phyloP scores from a whole-genome alignment of 2,329 filamentous ascomycete genomes.

The Nemania sp. region DNA sequence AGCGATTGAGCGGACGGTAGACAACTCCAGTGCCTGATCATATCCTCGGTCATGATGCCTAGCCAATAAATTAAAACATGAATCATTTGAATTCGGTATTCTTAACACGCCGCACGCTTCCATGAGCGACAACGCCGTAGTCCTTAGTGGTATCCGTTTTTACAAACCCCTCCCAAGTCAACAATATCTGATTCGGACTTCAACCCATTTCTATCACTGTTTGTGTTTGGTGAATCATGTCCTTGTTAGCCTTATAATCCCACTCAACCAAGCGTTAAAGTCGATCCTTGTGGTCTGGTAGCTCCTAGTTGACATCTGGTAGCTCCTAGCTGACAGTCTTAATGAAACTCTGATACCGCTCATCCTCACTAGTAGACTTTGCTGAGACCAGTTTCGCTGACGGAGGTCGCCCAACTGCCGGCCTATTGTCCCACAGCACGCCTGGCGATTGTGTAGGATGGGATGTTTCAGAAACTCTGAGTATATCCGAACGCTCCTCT shows the following conservation, averaged over 20 bases:
- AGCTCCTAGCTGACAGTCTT: slow-evolving; percentile 52
- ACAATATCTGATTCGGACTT: not conserved
- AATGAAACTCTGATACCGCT: slow-evolving; percentile 62
- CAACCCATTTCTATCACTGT: not conserved
- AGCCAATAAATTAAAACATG: not conserved
- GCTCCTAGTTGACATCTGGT: not conserved
- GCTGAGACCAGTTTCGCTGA: slow-evolving; percentile 42
- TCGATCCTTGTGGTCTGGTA: not conserved
- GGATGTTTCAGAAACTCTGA: slow-evolving; percentile 44
- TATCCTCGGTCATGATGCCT: not conserved
- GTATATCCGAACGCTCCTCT: slow-evolving; percentile 48
- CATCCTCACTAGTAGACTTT: slow-evolving; percentile 56
- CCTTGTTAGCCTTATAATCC: not conserved
- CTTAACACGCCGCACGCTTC: slow-evolving; percentile 17
- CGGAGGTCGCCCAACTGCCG: slow-evolving; percentile 32
- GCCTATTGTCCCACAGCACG: slow-evolving; percentile 54
- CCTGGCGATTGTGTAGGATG: slow-evolving; percentile 41
- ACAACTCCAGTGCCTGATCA: not conserved
- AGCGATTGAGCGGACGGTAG: slow-evolving; percentile 56
- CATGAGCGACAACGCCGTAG: slow-evolving; percentile 30
- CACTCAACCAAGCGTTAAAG: not conserved
- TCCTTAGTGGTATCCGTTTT: slow-evolving; percentile 32
- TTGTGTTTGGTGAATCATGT: not conserved
- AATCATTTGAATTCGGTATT: slow-evolving; percentile 2
- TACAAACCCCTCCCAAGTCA: slow-evolving; percentile 12